Conservation (phyloP, 2,329 filamentous ascomycete genomes). For the Aspergillus calidoustus region DNA sequence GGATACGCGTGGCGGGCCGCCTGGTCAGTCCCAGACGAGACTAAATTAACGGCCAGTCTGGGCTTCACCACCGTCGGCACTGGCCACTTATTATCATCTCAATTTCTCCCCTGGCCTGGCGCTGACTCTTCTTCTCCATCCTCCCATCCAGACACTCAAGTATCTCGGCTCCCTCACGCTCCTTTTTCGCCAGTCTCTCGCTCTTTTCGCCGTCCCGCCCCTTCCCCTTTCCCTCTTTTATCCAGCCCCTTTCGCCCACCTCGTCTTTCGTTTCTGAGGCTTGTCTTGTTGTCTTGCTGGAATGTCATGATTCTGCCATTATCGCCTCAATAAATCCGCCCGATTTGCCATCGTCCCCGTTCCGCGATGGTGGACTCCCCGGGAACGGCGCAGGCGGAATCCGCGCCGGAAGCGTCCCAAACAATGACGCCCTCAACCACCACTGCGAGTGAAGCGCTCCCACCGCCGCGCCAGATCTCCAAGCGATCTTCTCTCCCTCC, state of each 20-base stretch:
- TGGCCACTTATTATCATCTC: conserved; percentile 10
- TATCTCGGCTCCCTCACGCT: conserved; percentile 7
- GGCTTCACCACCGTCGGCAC: conserved; percentile 8
- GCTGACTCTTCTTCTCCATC: conserved; percentile 5
- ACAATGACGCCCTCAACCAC: conserved; percentile 17
- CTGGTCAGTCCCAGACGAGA: conserved; percentile 1
- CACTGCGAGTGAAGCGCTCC: conserved; percentile 6
- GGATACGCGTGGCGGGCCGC: conserved; percentile 23
- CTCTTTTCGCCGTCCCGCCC: conserved; percentile 8
- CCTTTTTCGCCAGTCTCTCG: conserved; percentile 7
- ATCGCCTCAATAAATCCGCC: conserved; percentile 6
- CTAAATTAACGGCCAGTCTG: conserved; percentile 20
- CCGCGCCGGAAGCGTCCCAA: conserved; percentile 37
- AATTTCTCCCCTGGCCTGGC: neutral
- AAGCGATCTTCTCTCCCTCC: conserved; percentile 37
- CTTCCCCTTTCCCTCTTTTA: conserved; percentile 1
- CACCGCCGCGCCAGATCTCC: conserved; percentile 26
- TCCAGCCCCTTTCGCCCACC: neutral
- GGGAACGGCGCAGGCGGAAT: conserved; percentile 35
- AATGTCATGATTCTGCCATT: conserved; percentile 23
- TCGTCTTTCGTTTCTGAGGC: conserved; percentile 12
- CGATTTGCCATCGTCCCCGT: neutral
- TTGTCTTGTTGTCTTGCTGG: neutral
- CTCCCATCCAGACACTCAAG: conserved; percentile 1
- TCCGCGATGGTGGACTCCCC: conserved; percentile 40